These are phyloP conservation scores for Aspergillus thermomutatus DNA, from an alignment of 2,329 filamentous ascomycete species.

Conservation along the genomic window DNA sequence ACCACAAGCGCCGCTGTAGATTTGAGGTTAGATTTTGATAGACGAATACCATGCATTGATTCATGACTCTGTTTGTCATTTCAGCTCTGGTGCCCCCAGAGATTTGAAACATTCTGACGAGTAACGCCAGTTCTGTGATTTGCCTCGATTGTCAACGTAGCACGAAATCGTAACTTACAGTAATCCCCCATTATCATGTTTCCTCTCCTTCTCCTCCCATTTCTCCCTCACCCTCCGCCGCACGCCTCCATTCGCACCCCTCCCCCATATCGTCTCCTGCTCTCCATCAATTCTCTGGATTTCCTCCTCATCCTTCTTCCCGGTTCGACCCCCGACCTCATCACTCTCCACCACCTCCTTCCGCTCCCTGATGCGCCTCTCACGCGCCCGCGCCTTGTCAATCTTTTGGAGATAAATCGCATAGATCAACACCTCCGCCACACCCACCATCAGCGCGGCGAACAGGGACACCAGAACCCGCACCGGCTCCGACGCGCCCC, in stretches of 20 bases:
- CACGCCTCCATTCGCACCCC: conserved; percentile 39
- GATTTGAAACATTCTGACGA: background rate
- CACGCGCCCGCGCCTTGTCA: conserved; percentile 35
- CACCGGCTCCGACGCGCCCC: conserved; percentile 28
- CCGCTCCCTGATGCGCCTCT: conserved; percentile 36
- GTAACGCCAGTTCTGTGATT: background rate
- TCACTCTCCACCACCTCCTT: conserved; percentile 33
- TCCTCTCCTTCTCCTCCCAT: conserved; percentile 30
- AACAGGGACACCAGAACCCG: conserved; percentile 41
- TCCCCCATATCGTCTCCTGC: conserved; percentile 41
- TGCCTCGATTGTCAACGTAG: conserved; percentile 10
- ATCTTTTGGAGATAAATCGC: conserved; percentile 46
- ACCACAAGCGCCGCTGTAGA: conserved; percentile 14
- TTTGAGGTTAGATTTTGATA: conserved; percentile 3
- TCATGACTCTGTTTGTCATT: background rate
- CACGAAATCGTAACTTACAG: conserved; percentile 5
- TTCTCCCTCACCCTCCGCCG: conserved; percentile 39
- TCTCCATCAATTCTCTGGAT: conserved; percentile 8
- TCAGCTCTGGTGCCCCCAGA: background rate
- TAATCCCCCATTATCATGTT: conserved; percentile 7
- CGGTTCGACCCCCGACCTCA: conserved; percentile 9
- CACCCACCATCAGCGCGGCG: conserved; percentile 41
- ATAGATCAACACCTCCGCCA: conserved; percentile 48
- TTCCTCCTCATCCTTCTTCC: background rate
- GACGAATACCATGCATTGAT: conserved; percentile 7